phyloP scores from a whole-genome alignment of 2,329 filamentous ascomycete genomes.

The Aureobasidium sp. region DNA sequence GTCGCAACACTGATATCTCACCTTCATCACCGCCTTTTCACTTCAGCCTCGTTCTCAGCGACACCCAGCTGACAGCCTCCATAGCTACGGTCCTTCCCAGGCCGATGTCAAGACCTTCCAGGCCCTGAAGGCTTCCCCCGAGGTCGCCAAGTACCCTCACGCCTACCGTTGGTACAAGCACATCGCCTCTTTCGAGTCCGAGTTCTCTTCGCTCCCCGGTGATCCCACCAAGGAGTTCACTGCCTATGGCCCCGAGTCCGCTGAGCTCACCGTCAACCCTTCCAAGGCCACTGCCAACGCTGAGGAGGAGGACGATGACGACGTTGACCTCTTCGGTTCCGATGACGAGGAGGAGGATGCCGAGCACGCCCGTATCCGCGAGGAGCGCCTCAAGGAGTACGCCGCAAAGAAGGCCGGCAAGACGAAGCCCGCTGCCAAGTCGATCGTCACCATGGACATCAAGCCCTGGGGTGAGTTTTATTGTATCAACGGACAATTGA shows the following conservation, averaged over 20 bases:
- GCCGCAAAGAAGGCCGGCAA: constrained; percentile 94
- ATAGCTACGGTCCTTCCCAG: constrained; percentile 66
- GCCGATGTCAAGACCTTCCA: constrained; percentile 96
- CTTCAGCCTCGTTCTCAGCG: not conserved
- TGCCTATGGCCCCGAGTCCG: constrained; percentile 79
- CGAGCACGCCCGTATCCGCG: constrained; percentile 74
- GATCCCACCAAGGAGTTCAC: constrained; percentile 84
- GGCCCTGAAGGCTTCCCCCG: constrained; percentile 67
- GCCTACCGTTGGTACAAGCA: constrained; percentile 99
- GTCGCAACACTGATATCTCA: constrained; percentile 63
- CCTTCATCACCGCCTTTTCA: constrained; percentile 11
- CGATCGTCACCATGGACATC: constrained; percentile 87
- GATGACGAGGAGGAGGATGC: constrained; percentile 92
- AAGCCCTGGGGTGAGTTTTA: constrained; percentile 90
- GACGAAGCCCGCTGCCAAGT: constrained; percentile 89
- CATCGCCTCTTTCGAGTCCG: constrained; percentile 83
- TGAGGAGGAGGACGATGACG: constrained; percentile 66
- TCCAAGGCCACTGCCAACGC: constrained; percentile 67
- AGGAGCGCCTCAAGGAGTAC: constrained; percentile 88
- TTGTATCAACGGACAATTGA: not conserved
- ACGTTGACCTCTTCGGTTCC: constrained; percentile 87
- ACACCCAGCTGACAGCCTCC: constrained; percentile 16
- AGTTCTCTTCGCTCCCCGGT: constrained; percentile 84
- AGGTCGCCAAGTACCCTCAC: constrained; percentile 81
- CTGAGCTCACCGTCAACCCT: constrained; percentile 72